Percentiles rank a stretch among this genome's conserved stretches.
Conservation (phyloP, 768 basidiomycete species). For the Tremella fuciformis region DNA sequence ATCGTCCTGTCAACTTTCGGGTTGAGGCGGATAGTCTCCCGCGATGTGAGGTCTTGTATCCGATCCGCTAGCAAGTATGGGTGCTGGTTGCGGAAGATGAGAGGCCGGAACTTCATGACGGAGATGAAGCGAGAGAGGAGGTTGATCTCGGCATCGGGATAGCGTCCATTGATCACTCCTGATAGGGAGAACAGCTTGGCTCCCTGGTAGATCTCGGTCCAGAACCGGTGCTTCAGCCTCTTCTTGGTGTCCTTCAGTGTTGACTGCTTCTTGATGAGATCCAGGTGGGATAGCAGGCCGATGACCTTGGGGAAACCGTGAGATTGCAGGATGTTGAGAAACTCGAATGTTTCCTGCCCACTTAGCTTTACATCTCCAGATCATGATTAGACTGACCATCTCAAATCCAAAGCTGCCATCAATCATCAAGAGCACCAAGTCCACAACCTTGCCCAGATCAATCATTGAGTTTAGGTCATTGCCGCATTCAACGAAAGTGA, state of each 20-base stretch:
- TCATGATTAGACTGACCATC: conserved; percentile 65
- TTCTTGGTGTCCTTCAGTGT: conserved; percentile 88
- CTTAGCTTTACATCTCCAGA: conserved; percentile 1
- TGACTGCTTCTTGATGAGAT: conserved; percentile 88
- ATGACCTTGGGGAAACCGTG: conserved; percentile 99
- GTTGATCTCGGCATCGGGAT: conserved; percentile 93
- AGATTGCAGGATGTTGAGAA: conserved; percentile 91
- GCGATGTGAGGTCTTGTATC: conserved; percentile 87
- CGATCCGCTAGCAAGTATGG: conserved; percentile 94
- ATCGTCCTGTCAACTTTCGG: conserved; percentile 92
- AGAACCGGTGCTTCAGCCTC: conserved; percentile 92
- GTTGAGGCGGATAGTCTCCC: conserved; percentile 72
- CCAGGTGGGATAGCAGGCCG: conserved; percentile 90
- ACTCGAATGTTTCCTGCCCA: conserved; percentile 92
- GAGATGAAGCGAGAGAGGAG: conserved; percentile 94
- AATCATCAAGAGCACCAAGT: conserved; percentile 93
- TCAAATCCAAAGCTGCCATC: conserved; percentile 98
- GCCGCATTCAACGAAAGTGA: conserved; percentile 97
- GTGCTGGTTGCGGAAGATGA: conserved; percentile 91
- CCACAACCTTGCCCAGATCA: conserved; percentile 93
- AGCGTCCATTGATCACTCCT: conserved; percentile 93
- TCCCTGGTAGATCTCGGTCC: conserved; percentile 98
- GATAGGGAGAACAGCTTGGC: conserved; percentile 98
- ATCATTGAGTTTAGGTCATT: conserved; percentile 98
- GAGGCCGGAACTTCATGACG: conserved; percentile 97